Percentiles rank a stretch among this genome's conserved stretches.
Evolutionary conservation across 441 rosid species (phyloP).

Genomic region (Gossypium davidsonii): DNA sequence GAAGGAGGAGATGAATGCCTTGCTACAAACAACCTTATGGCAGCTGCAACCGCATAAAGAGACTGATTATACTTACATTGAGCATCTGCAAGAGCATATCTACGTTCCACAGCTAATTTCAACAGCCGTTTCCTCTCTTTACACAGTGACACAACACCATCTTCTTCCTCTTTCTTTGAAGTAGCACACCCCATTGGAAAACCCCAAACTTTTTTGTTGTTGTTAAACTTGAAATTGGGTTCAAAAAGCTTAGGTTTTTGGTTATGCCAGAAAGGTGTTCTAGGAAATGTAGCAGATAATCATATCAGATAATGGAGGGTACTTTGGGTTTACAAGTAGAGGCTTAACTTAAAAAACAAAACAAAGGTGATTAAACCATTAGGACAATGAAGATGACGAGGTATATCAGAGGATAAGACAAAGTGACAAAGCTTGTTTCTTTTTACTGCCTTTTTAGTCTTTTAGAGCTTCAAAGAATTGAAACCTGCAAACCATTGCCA

Average conservation of each 20-base stretch:
- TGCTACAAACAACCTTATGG: slow-evolving; percentile 40
- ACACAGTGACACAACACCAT: slow-evolving; percentile 36
- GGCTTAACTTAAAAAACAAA: background rate
- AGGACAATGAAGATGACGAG: background rate
- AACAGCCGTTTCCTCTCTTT: slow-evolving; percentile 43
- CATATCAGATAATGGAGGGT: background rate
- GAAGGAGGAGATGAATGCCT: slow-evolving; percentile 37
- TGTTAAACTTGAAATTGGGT: background rate
- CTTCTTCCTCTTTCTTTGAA: slow-evolving; percentile 40
- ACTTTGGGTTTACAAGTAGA: background rate
- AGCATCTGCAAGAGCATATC: slow-evolving; percentile 45
- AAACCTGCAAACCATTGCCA: background rate
- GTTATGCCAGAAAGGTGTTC: slow-evolving; percentile 5
- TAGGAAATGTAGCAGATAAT: slow-evolving; percentile 11
- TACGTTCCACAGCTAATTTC: slow-evolving; percentile 37
- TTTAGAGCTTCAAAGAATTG: background rate
- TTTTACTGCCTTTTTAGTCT: background rate
- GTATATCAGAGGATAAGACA: slow-evolving; percentile 10
- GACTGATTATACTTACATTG: slow-evolving; percentile 46
- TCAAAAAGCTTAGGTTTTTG: background rate
- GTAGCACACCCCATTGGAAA: slow-evolving; percentile 41
- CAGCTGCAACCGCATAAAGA: slow-evolving; percentile 39
- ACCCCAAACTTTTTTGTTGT: background rate
- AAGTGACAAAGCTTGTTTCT: background rate
- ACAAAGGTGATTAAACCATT: background rate